A percentile compares a stretch with the other conserved stretches of the same genome.
Conservation (phyloP, 2,329 filamentous ascomycete genomes). For the Talaromyces sp. region DNA sequence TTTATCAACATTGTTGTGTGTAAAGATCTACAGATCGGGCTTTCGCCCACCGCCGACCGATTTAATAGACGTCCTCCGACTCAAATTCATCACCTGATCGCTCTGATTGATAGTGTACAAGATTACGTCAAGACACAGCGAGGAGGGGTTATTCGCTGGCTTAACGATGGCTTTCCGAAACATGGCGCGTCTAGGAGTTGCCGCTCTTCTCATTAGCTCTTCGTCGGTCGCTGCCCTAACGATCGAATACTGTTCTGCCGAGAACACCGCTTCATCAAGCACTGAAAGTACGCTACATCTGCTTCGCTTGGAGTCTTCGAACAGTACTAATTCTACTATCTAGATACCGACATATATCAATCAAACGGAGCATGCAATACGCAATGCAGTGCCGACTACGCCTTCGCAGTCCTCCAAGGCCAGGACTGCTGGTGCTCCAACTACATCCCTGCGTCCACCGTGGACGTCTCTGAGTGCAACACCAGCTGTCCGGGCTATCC, state of each 20-base stretch:
- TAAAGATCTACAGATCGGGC: slow-evolving; percentile 8
- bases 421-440: slow-evolving; percentile 51
- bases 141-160: neutral
- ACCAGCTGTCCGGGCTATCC: slow-evolving; percentile 47
- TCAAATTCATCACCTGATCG: neutral
- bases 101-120: neutral
- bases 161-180: neutral
- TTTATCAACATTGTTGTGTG: neutral
- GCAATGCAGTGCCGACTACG: slow-evolving; percentile 42
- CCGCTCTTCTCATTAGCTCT: slow-evolving; percentile 29
- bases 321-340: neutral
- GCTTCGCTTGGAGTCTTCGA: neutral
- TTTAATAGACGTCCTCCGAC: neutral
- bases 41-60: neutral
- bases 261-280: slow-evolving; percentile 44
- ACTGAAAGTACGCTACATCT: slow-evolving; percentile 32
- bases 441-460: slow-evolving; percentile 39
- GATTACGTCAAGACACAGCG: neutral
- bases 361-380: slow-evolving; percentile 45
- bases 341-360: slow-evolving; percentile 42
- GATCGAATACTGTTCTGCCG: slow-evolving; percentile 42
- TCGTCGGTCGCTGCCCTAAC: slow-evolving; percentile 24
- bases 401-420: slow-evolving; percentile 46
- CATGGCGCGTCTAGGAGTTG: slow-evolving; percentile 7
- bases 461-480: slow-evolving; percentile 37